A percentile compares a stretch with the other conserved stretches of the same genome.
phyloP scores from a whole-genome alignment of 805 yeast species.

The Kurtzmaniella cleridarum region DNA sequence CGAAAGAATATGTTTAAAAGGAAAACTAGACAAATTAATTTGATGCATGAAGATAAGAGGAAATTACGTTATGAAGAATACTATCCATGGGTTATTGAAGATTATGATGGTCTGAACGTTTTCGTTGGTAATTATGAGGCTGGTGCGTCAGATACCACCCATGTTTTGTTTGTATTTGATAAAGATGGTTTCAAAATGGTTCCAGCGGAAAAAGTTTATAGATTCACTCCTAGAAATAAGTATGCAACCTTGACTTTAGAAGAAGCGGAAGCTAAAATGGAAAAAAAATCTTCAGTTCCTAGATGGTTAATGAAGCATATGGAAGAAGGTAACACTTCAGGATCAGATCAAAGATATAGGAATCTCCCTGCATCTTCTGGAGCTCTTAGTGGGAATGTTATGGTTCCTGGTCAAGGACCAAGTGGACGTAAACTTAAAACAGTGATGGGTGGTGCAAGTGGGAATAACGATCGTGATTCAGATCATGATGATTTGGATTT shows the following conservation, averaged over 20 bases:
- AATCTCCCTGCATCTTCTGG: conserved; percentile 9
- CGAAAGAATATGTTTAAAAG: conserved; percentile 57
- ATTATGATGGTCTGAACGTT: conserved; percentile 88
- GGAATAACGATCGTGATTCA: conserved; percentile 50
- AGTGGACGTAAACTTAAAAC: conserved; percentile 28
- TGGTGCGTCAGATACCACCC: conserved; percentile 72
- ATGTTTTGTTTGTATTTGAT: conserved; percentile 77
- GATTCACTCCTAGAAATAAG: conserved; percentile 87
- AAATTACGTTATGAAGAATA: conserved; percentile 90
- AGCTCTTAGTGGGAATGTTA: conserved; percentile 6
- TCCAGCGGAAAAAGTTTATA: conserved; percentile 92
- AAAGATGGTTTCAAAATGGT: conserved; percentile 86
- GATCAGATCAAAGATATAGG: conserved; percentile 46
- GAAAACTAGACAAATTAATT: conserved; percentile 78
- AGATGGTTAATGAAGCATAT: conserved; percentile 95
- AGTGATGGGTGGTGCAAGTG: conserved; percentile 38
- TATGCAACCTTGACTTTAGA: conserved; percentile 91
- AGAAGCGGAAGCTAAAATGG: conserved; percentile 95
- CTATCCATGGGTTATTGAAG: conserved; percentile 98
- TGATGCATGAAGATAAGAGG: conserved; percentile 77
- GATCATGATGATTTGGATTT: conserved; percentile 91
- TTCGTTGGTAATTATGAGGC: conserved; percentile 97
- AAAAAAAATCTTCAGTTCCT: conserved; percentile 68
- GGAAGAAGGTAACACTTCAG: conserved; percentile 45
- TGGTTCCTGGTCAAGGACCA: conserved; percentile 5